These are phyloP conservation scores for Tylopilus balloui DNA, from an alignment of 768 basidiomycete genomes.

Conservation along the genomic window DNA sequence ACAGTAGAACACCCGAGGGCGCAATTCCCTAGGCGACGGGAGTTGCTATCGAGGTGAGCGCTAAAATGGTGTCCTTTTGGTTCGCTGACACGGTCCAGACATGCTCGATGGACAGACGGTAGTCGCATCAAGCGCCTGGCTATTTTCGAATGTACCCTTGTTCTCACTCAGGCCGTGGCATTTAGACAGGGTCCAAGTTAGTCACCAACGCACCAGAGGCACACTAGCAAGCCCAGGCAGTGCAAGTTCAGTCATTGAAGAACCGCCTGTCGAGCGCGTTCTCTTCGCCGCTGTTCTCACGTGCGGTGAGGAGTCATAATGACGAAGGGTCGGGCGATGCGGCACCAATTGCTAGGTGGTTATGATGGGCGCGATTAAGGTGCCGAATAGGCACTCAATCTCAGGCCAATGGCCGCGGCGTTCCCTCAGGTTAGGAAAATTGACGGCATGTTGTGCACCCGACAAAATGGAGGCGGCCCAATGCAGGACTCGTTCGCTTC, in stretches of 20 bases:
- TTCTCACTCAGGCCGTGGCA: not conserved
- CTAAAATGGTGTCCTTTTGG: not conserved
- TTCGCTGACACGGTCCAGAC: too few relatives aligned
- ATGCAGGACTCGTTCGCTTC: not conserved
- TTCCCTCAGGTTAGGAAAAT: not conserved
- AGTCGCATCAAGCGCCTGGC: not conserved
- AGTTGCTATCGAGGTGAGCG: not conserved
- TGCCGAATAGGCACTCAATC: not conserved
- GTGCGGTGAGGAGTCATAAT: too few relatives aligned
- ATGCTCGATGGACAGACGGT: not conserved
- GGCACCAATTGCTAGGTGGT: not conserved
- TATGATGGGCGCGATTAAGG: not conserved
- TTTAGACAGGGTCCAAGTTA: not conserved
- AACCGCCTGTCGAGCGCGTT: not conserved
- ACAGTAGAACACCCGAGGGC: not conserved
- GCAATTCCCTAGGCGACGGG: not conserved
- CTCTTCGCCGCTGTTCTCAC: not conserved
- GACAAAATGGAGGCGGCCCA: not conserved
- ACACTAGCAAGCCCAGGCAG: too few relatives aligned
- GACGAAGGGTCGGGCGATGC: not conserved
- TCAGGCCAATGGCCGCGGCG: not conserved
- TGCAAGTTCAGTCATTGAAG: not conserved
- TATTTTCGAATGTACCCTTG: not conserved
- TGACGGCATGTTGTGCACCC: not conserved
- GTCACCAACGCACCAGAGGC: not conserved